Evolutionary conservation across 495 filamentous ascomycete species (phyloP), one percentile per base, ranked within the genome.

Genomic region (Trichoderma orchidacearum): DNA sequence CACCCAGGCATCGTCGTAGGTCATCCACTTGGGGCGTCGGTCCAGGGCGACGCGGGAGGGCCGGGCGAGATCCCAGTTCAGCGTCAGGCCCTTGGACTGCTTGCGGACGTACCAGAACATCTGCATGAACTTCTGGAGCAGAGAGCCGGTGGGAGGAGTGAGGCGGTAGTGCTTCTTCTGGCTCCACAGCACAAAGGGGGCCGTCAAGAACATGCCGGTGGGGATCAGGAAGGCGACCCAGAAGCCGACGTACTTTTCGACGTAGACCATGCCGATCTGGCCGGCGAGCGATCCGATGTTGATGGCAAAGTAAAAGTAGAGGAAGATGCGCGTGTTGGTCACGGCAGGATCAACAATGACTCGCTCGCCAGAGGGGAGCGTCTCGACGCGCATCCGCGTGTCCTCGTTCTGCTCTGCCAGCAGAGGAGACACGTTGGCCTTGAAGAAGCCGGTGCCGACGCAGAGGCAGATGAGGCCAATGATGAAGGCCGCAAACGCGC

Each of bases 1-100:
- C 13, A 87, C 85, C 83, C 83, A 88, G 35, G 73, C 75, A 60
- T 88, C 84, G 53, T 86, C 83, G 55, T 85, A 87, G 3, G 74
- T 79, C 80, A 84, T 84, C 82, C 81, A 85, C 4, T 61, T 57
- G 0, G 81, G 81, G 29, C 66, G 59, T 59, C 73, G 54, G 50
- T 68, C 57, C 54, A 68, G 69, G 21, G 82, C 60, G 12, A 71
- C 67, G 1, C 63, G 60, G 50, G 70, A 77, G 12, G 84, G 84
- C 67, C 84, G 85, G 23, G 79, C 79, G 6, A 68, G 54, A 8
- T 84, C 72, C 77, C 82, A 86, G 17, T 63, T 62, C 15, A 75
- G 58, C 60, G 64, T 72, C 59, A 78, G 55, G n/a, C 72, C 75
- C 81, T 81, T 85, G 11, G 75, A 73, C 21, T 77, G 78, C 61